These are phyloP conservation scores for Fusarium verrucosum DNA, from an alignment of 2,329 filamentous ascomycete genomes.

Conservation along the genomic window DNA sequence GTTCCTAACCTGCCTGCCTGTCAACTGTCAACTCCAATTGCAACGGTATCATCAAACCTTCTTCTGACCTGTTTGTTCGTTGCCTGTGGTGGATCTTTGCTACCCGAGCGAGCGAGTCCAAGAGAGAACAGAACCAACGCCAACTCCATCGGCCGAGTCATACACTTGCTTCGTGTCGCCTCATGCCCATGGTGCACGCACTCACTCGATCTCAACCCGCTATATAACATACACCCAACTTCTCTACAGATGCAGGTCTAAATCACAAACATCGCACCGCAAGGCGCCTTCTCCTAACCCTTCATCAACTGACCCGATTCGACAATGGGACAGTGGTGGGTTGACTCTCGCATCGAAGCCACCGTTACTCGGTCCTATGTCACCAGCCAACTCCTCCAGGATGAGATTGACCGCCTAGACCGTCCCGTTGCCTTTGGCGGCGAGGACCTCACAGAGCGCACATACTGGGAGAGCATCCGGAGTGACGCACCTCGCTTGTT, in stretches of 20 bases:
- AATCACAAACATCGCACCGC: constrained; percentile 12
- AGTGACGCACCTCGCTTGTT: constrained; percentile 75
- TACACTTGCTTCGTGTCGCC: not conserved
- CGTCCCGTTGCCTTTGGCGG: constrained; percentile 70
- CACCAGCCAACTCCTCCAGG: constrained; percentile 68
- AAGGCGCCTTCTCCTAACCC: constrained; percentile 25
- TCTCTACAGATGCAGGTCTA: constrained; percentile 37
- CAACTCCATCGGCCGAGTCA: constrained; percentile 2
- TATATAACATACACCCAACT: constrained; percentile 10
- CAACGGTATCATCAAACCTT: constrained; percentile 3
- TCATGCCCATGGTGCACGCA: too few relatives aligned
- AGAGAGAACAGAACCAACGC: not conserved
- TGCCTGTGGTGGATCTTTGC: too few relatives aligned
- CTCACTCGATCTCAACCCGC: constrained; percentile 4
- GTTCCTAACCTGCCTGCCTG: constrained; percentile 15
- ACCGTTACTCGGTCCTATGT: constrained; percentile 76
- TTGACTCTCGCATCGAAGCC: constrained; percentile 72
- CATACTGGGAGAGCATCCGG: constrained; percentile 82
- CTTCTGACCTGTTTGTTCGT: constrained; percentile 3
- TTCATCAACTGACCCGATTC: constrained; percentile 18
- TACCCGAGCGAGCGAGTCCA: too few relatives aligned
- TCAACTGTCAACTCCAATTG: constrained; percentile 2
- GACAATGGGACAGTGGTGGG: constrained; percentile 70
- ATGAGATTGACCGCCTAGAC: constrained; percentile 70
- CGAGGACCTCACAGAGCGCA: constrained; percentile 74